Conservation (phyloP, 2,329 filamentous ascomycete species). For the Acarospora socialis region DNA sequence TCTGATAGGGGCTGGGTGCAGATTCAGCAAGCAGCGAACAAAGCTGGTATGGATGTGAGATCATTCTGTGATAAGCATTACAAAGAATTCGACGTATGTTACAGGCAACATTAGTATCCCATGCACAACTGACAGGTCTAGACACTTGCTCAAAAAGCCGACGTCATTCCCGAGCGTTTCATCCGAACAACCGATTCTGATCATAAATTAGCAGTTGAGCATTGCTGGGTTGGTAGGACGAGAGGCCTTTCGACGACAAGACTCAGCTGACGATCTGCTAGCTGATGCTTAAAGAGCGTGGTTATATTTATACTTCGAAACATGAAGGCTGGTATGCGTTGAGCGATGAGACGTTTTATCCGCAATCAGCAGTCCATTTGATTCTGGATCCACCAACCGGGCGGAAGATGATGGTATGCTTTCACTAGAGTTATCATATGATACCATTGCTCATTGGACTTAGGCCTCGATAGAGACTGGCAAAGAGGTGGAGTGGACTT, state of each 20-base stretch:
- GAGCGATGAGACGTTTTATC: slow-evolving; percentile 93
- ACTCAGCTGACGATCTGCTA: slow-evolving; percentile 17
- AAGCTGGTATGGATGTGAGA: slow-evolving; percentile 57
- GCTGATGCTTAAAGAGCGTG: slow-evolving; percentile 56
- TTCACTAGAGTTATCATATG: slow-evolving; percentile 1
- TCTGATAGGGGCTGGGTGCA: slow-evolving; percentile 16
- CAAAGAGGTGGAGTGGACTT: slow-evolving; percentile 86
- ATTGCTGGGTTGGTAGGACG: slow-evolving; percentile 63
- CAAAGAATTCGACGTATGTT: slow-evolving; percentile 52
- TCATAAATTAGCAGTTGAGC: slow-evolving; percentile 71
- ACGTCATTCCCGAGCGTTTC: slow-evolving; percentile 69
- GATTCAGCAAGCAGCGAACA: slow-evolving; percentile 71
- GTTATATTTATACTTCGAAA: slow-evolving; percentile 68
- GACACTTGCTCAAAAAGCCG: slow-evolving; percentile 53
- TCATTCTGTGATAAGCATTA: slow-evolving; percentile 81
- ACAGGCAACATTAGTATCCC: slow-evolving; percentile 6
- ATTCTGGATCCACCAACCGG: slow-evolving; percentile 68
- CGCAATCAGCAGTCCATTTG: slow-evolving; percentile 57
- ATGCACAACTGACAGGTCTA: slow-evolving; percentile 17
- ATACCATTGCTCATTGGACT: background rate
- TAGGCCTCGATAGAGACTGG: slow-evolving; percentile 67
- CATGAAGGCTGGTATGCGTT: slow-evolving; percentile 96
- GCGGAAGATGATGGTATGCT: slow-evolving; percentile 56
- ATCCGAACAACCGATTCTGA: slow-evolving; percentile 78
- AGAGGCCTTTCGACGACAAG: background rate